Percentiles rank a stretch among this genome's conserved stretches.
phyloP scores from a whole-genome alignment of 176 grass and related monocot species.

The Tillandsia fasciculata region DNA sequence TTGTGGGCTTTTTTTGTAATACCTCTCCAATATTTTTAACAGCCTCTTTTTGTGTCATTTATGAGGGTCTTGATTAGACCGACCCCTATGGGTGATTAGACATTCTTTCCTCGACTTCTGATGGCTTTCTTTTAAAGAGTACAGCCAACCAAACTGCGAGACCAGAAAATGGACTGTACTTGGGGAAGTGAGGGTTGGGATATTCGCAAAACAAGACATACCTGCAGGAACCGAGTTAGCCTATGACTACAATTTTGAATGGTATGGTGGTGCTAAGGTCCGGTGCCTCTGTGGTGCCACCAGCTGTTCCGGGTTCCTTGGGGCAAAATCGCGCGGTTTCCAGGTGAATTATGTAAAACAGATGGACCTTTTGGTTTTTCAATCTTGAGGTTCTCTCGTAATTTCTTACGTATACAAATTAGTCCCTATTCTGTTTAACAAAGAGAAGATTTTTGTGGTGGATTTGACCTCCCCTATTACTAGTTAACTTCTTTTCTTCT shows the following conservation, averaged over 20 bases:
- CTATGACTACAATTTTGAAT: conserved; percentile 98
- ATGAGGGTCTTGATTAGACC: no score
- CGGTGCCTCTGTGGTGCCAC: conserved; percentile 83
- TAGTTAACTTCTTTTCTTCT: no score
- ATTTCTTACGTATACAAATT: neutral
- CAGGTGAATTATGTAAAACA: conserved; percentile 38
- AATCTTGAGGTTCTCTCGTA: neutral
- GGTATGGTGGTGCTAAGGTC: conserved; percentile 84
- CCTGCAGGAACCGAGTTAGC: conserved; percentile 61
- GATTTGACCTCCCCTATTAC: no score
- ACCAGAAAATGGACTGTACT: conserved; percentile 92
- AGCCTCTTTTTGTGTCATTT: no score
- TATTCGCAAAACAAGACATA: conserved; percentile 93
- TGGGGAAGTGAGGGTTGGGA: conserved; percentile 93
- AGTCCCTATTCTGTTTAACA: neutral
- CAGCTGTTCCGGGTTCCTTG: conserved; percentile 92
- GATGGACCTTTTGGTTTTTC: neutral
- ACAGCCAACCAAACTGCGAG: conserved; percentile 88
- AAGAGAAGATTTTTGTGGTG: neutral
- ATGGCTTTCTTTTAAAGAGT: conserved; percentile 25
- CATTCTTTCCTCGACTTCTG: conserved; percentile 11
- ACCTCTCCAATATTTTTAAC: no score
- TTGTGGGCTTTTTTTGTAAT: no score
- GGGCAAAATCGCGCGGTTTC: conserved; percentile 95
- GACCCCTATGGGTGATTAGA: neutral